Evolutionary conservation across 768 basidiomycete species (phyloP).

Genomic region (Tylopilus felleus): DNA sequence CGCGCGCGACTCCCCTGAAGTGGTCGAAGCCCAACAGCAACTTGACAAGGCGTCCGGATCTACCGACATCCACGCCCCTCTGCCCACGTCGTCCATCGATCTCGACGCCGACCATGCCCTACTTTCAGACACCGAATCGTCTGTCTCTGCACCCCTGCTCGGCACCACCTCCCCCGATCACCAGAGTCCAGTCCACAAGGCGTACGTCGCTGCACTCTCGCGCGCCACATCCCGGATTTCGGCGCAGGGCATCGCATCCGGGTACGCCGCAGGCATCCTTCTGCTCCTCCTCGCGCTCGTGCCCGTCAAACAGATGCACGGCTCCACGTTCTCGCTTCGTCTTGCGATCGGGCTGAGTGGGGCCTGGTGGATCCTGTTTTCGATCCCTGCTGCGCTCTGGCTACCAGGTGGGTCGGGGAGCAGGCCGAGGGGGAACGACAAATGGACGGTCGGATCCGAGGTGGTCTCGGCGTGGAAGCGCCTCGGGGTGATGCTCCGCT

Average conservation of each 20-base stretch:
- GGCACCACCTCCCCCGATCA: slow-evolving; percentile 9
- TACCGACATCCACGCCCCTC: neutral
- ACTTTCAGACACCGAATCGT: slow-evolving; percentile 22
- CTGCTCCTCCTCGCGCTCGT: slow-evolving; percentile 71
- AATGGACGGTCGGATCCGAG: slow-evolving; percentile 50
- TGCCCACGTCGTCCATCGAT: slow-evolving; percentile 13
- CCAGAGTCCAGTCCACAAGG: slow-evolving; percentile 24
- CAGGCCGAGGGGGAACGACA: slow-evolving; percentile 9
- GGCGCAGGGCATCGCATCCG: slow-evolving; percentile 79
- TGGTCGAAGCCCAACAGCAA: slow-evolving; percentile 39
- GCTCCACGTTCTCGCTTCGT: slow-evolving; percentile 74
- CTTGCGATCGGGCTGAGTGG: slow-evolving; percentile 85
- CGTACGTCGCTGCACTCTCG: slow-evolving; percentile 60
- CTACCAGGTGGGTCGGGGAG: slow-evolving; percentile 43
- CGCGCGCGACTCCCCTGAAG: slow-evolving; percentile 63
- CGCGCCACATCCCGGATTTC: slow-evolving; percentile 81
- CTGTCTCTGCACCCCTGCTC: slow-evolving; percentile 38
- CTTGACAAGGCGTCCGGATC: slow-evolving; percentile 10
- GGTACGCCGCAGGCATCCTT: slow-evolving; percentile 80
- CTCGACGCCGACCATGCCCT: slow-evolving; percentile 6
- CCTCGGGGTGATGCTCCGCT: slow-evolving; percentile 70
- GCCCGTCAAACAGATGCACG: slow-evolving; percentile 69
- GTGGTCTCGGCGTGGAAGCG: slow-evolving; percentile 71
- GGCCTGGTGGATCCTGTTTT: slow-evolving; percentile 83
- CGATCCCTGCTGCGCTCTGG: slow-evolving; percentile 74